Evolutionary conservation across 176 grass and related monocot genomes (phyloP).

Genomic region (bread wheat (Triticum aestivum)): DNA sequence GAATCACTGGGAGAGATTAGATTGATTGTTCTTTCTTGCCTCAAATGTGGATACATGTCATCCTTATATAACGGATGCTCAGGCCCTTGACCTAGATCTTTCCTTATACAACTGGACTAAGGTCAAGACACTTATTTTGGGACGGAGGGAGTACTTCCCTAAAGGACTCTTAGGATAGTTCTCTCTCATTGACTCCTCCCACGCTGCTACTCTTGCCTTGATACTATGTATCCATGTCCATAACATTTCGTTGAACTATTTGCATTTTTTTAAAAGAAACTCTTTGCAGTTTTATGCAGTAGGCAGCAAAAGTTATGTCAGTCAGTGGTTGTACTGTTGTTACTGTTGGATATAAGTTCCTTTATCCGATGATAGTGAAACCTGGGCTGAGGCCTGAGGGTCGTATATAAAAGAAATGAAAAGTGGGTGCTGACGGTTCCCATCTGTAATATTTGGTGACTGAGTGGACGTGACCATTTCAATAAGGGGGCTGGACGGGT

Average conservation of each 20-base stretch:
- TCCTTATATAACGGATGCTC: background rate
- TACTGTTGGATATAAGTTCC: background rate
- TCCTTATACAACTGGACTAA: background rate
- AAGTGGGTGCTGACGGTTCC: background rate
- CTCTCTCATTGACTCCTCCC: background rate
- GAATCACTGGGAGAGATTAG: background rate
- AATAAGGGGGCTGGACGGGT: background rate
- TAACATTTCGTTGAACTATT: background rate
- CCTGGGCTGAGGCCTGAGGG: background rate
- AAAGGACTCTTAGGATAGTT: background rate
- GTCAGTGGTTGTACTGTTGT: background rate
- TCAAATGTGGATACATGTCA: background rate
- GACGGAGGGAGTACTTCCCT: background rate
- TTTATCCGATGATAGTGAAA: background rate
- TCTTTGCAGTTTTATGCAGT: background rate
- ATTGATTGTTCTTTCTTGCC: background rate
- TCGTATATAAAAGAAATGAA: background rate
- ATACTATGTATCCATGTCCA: background rate
- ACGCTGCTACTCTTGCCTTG: background rate
- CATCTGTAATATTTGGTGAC: background rate
- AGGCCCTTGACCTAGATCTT: background rate
- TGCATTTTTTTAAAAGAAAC: background rate
- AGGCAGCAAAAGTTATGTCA: background rate
- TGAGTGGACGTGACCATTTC: background rate
- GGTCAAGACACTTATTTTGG: no score